phyloP scores from a whole-genome alignment of 83 land plant species.

The Picea mariana region DNA sequence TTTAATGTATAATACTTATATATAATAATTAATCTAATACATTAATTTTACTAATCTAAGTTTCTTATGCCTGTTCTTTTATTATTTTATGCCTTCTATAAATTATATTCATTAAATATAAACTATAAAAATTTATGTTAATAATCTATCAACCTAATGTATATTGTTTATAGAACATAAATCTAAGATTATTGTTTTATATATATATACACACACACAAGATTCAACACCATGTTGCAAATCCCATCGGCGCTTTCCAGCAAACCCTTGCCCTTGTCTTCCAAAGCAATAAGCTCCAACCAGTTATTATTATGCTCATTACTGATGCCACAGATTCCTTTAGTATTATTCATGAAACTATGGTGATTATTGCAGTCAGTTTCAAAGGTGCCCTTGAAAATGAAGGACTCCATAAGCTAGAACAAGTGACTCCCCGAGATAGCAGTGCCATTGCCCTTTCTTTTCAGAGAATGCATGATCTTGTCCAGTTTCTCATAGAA shows the following conservation, averaged over 20 bases:
- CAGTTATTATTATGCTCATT: not conserved
- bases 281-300: not conserved
- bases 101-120: too few species aligned
- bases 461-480: not conserved
- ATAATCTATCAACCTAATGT: too few species aligned
- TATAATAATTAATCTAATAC: too few species aligned
- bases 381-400: constrained; percentile 7
- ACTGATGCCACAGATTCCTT: not conserved
- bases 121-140: too few species aligned
- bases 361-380: not conserved
- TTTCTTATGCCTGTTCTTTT: too few species aligned
- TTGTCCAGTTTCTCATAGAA: constrained; percentile 4
- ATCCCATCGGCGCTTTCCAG: not conserved
- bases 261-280: constrained; percentile 15
- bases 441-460: not conserved
- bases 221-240: constrained; percentile 11
- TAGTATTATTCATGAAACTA: not conserved
- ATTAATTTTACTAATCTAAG: too few species aligned
- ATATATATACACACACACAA: not conserved
- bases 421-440: not conserved
- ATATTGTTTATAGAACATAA: too few species aligned
- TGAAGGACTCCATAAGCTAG: constrained; percentile 5
- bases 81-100: too few species aligned
- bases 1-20: too few species aligned
- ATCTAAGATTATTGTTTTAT: too few species aligned